phyloP scores from a whole-genome alignment of 768 basidiomycete genomes.

The Collybia sordida region DNA sequence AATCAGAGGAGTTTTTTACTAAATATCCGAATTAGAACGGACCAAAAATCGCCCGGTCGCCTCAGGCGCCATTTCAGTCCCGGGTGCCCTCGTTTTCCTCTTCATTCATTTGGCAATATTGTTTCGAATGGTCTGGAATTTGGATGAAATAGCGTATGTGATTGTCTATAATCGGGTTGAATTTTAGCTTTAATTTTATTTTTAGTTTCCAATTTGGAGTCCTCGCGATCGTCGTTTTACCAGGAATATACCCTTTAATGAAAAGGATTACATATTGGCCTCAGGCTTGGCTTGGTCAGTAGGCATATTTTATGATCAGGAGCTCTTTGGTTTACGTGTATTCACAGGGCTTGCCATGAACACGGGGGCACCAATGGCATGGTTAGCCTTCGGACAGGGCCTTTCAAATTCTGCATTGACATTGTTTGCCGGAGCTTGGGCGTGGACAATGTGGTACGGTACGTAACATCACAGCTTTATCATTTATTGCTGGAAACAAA shows the following conservation, averaged over 20 bases:
- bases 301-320: not conserved
- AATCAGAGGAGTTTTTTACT: not conserved
- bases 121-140: slow-evolving; percentile 15
- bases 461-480: not conserved
- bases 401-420: slow-evolving; percentile 9
- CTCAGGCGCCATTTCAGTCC: slow-evolving; percentile 27
- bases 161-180: not conserved
- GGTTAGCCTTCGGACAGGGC: slow-evolving; percentile 21
- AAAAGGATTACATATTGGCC: slow-evolving; percentile 43
- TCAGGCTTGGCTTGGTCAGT: slow-evolving; percentile 38
- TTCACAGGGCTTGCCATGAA: slow-evolving; percentile 29
- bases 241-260: slow-evolving; percentile 35
- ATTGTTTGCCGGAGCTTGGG: slow-evolving; percentile 17
- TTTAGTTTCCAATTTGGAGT: slow-evolving; percentile 12
- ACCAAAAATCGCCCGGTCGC: slow-evolving; percentile 31
- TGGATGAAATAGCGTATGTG: slow-evolving; percentile 15
- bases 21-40: slow-evolving; percentile 21
- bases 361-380: slow-evolving; percentile 28
- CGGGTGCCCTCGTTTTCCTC: slow-evolving; percentile 26
- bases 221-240: slow-evolving; percentile 16
- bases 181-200: not conserved
- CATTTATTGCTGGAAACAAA: not conserved
- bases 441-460: slow-evolving; percentile 22
- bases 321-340: not conserved
- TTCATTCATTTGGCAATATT: slow-evolving; percentile 15